Evolutionary conservation across 169 alveolate genomes (phyloP).

Genomic region (Babesia bovis): DNA sequence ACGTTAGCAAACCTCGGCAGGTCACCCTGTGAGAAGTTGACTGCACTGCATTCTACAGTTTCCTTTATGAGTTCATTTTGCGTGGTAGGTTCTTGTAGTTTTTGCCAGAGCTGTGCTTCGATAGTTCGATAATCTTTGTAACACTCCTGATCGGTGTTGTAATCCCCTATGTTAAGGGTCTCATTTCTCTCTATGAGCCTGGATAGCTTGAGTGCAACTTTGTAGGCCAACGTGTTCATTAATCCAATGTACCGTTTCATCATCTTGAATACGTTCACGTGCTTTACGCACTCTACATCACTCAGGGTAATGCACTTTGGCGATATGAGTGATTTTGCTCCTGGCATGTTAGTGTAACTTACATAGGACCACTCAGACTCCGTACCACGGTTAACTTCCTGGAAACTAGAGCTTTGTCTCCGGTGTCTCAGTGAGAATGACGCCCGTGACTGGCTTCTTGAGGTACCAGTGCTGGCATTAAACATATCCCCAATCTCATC

Average conservation of each 20-base stretch:
- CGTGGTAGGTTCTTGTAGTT: not conserved
- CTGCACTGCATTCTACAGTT: not conserved
- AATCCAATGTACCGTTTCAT: constrained; percentile 9
- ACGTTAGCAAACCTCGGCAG: constrained; percentile 15
- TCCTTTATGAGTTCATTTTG: not conserved
- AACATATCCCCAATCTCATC: not conserved
- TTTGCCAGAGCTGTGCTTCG: constrained; percentile 8
- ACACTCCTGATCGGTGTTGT: not conserved
- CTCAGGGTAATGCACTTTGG: not conserved
- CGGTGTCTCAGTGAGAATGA: not conserved
- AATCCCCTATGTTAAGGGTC: not conserved
- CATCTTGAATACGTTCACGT: not conserved
- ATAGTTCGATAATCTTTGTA: not conserved
- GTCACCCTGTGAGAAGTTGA: constrained; percentile 33
- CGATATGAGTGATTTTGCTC: not conserved
- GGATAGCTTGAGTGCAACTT: not conserved
- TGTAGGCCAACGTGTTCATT: constrained; percentile 1
- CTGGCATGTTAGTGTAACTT: not conserved
- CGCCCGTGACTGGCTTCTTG: not conserved
- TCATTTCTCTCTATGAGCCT: not conserved
- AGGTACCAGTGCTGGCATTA: not conserved
- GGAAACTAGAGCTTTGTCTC: not conserved
- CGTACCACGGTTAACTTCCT: not conserved
- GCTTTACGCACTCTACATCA: not conserved
- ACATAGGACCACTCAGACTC: too few species aligned